Conservation (phyloP, 2,329 filamentous ascomycete genomes). For the Neofusicoccum sp. region DNA sequence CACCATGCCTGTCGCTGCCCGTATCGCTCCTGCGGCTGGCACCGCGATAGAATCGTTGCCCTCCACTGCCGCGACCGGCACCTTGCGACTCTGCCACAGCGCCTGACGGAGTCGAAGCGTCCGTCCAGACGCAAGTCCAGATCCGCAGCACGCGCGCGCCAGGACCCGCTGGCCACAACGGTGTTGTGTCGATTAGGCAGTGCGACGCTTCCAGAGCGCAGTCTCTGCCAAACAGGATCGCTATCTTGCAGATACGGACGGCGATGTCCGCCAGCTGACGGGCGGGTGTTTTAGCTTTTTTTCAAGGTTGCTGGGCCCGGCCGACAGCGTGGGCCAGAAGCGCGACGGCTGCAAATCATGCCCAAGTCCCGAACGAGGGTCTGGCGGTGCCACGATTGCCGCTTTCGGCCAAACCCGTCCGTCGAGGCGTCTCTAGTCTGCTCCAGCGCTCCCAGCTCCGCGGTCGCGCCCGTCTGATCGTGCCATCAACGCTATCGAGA, state of each 20-base stretch:
- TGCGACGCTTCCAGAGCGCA: conserved; percentile 5
- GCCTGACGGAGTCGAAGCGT: not conserved
- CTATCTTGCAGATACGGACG: conserved; percentile 14
- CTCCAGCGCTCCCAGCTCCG: not conserved
- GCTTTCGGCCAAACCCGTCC: not conserved
- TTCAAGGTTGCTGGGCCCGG: not conserved
- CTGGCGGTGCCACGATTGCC: conserved; percentile 2
- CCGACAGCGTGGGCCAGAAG: conserved; percentile 13
- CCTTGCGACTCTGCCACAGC: not conserved
- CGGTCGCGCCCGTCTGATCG: not conserved
- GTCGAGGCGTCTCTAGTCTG: not conserved
- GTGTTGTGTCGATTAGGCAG: not conserved
- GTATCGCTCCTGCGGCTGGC: not conserved
- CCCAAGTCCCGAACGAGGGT: not conserved
- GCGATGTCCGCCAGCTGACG: conserved; percentile 9
- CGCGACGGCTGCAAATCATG: not conserved
- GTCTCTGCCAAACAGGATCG: not conserved
- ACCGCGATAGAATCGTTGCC: too few species aligned
- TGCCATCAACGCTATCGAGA: not conserved
- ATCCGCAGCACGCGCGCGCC: not conserved
- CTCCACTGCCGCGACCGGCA: not conserved
- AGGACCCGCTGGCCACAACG: not conserved
- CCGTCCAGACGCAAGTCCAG: not conserved
- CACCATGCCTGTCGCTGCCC: not conserved
- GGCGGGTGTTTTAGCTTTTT: conserved; percentile 12